phyloP scores from a whole-genome alignment of 192 early-diverging fungal genomes.

The Coemansia guatemalensis region DNA sequence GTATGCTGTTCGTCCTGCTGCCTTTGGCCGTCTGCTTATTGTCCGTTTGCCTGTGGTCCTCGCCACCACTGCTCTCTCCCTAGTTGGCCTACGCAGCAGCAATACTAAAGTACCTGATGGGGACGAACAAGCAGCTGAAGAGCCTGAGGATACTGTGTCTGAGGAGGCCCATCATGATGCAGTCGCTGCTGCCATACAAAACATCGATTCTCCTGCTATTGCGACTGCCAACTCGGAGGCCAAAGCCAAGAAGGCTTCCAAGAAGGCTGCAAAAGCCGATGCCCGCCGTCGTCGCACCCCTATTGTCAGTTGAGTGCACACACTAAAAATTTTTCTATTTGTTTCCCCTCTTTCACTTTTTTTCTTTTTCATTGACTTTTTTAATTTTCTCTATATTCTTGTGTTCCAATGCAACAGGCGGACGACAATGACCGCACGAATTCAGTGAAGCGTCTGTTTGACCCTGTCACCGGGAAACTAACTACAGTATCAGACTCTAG shows the following conservation, averaged over 20 bases:
- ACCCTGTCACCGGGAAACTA: slow-evolving; percentile 4
- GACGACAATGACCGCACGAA: neutral
- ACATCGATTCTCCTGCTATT: slow-evolving; percentile 5
- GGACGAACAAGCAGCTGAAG: slow-evolving; percentile 5
- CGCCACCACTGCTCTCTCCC: slow-evolving; percentile 11
- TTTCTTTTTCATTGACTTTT: neutral
- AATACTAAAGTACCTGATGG: neutral
- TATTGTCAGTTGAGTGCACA: slow-evolving; percentile 12
- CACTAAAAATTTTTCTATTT: neutral
- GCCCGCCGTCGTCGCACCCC: slow-evolving; percentile 47
- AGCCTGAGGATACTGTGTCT: neutral
- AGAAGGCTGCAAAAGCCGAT: slow-evolving; percentile 43
- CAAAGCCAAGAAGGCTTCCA: slow-evolving; percentile 44
- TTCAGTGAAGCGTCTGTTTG: slow-evolving; percentile 8
- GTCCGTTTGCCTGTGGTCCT: slow-evolving; percentile 25
- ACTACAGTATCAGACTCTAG: neutral
- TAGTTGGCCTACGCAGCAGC: slow-evolving; percentile 12
- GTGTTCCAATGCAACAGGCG: slow-evolving; percentile 10
- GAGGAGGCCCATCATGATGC: slow-evolving; percentile 5
- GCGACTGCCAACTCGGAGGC: slow-evolving; percentile 17
- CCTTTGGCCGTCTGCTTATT: slow-evolving; percentile 29
- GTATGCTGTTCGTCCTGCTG: slow-evolving; percentile 41
- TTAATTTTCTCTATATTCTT: slow-evolving; percentile 1
- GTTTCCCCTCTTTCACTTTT: neutral
- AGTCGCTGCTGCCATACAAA: slow-evolving; percentile 3